These are phyloP conservation scores for Choiromyces venosus DNA, from an alignment of 495 filamentous ascomycete genomes.

Conservation along the genomic window DNA sequence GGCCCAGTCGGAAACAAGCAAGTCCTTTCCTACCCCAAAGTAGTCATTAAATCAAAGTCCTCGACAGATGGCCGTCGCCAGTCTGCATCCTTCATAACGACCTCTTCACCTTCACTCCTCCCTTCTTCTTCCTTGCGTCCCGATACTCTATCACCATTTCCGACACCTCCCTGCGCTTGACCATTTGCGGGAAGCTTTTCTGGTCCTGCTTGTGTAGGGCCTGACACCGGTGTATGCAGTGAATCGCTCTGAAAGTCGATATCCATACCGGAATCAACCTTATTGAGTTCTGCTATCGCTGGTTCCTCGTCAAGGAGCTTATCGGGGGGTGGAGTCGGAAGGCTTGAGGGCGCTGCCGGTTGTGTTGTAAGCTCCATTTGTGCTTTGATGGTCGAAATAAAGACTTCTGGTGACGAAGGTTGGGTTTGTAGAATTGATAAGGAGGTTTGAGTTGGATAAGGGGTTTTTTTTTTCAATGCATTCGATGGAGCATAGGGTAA, in stretches of 20 bases:
- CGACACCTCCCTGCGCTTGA: conserved; percentile 4
- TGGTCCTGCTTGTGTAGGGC: conserved; percentile 19
- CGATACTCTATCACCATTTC: conserved; percentile 4
- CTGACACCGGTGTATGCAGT: conserved; percentile 28
- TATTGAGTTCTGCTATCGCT: conserved; percentile 18
- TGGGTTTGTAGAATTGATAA: neutral
- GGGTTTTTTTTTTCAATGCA: neutral
- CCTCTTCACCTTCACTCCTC: conserved; percentile 15
- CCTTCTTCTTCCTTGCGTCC: conserved; percentile 12
- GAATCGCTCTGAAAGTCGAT: conserved; percentile 30
- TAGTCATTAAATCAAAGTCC: conserved; percentile 83
- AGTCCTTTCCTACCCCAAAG: conserved; percentile 55
- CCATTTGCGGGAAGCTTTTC: conserved; percentile 1
- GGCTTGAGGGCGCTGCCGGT: conserved; percentile 25
- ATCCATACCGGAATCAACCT: conserved; percentile 32
- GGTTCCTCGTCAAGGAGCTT: conserved; percentile 29
- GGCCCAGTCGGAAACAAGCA: conserved; percentile 15
- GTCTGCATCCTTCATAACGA: conserved; percentile 29
- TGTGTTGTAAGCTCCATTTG: neutral
- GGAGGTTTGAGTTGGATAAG: neutral
- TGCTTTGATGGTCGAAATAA: neutral
- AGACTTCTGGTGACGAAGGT: neutral
- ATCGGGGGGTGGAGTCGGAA: conserved; percentile 34
- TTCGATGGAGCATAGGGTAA: conserved; percentile 24
- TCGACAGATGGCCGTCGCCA: conserved; percentile 46